phyloP scores from a whole-genome alignment of 2,329 filamentous ascomycete genomes.

The Xylariaceae sp. region DNA sequence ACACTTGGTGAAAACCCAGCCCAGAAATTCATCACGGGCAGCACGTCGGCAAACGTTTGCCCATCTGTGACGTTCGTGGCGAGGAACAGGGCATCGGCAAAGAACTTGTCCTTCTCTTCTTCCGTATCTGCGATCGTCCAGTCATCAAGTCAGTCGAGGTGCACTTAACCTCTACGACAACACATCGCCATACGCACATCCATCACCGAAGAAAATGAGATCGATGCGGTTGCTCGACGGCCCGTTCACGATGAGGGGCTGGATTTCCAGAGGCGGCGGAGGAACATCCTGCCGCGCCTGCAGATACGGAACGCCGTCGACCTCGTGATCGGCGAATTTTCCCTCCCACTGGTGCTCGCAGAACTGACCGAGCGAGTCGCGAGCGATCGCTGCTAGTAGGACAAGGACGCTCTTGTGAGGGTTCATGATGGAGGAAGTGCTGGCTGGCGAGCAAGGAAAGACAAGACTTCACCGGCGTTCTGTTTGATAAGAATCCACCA shows the following conservation, averaged over 20 bases:
- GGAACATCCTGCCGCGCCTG: slow-evolving; percentile 23
- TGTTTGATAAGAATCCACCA: neutral
- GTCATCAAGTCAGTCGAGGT: slow-evolving; percentile 2
- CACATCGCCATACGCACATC: slow-evolving; percentile 27
- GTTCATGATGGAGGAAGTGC: slow-evolving; percentile 16
- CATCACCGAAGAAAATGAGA: slow-evolving; percentile 38
- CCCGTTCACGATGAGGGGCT: slow-evolving; percentile 37
- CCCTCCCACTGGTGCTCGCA: slow-evolving; percentile 39
- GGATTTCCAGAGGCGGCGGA: slow-evolving; percentile 36
- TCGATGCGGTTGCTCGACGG: slow-evolving; percentile 36
- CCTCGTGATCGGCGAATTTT: slow-evolving; percentile 28
- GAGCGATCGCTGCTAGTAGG: slow-evolving; percentile 11
- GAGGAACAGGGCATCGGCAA: slow-evolving; percentile 34
- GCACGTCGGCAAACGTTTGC: slow-evolving; percentile 36
- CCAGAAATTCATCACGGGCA: slow-evolving; percentile 37
- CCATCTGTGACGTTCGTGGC: slow-evolving; percentile 34
- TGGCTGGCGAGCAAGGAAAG: neutral
- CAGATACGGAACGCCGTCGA: slow-evolving; percentile 27
- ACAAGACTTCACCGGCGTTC: neutral
- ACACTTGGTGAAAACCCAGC: slow-evolving; percentile 35
- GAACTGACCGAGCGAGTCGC: slow-evolving; percentile 25
- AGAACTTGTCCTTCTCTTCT: slow-evolving; percentile 38
- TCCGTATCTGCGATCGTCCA: slow-evolving; percentile 29
- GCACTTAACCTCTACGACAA: neutral
- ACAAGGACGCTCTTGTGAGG: slow-evolving; percentile 20